phyloP scores from a whole-genome alignment of 78 protist genomes.

The Dictyostelium intermedium region DNA sequence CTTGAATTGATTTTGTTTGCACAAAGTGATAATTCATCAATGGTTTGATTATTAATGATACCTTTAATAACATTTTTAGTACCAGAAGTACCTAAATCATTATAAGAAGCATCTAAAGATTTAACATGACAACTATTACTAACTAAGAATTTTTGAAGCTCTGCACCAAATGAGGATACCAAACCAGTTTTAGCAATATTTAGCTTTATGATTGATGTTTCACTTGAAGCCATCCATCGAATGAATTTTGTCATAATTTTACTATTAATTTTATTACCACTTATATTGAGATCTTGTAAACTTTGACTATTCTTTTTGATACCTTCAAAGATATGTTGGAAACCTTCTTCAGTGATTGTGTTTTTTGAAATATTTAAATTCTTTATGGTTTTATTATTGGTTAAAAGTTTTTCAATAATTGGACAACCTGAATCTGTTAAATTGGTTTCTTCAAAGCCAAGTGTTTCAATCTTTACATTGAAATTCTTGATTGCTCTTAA shows the following conservation, averaged over 20 bases:
- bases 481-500: slow-evolving; percentile 32
- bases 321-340: slow-evolving; percentile 48
- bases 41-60: not conserved
- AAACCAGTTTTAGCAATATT: slow-evolving; percentile 40
- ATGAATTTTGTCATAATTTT: slow-evolving; percentile 41
- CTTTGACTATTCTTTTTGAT: not conserved
- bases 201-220: not conserved
- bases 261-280: slow-evolving; percentile 43
- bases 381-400: slow-evolving; percentile 23
- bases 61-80: slow-evolving; percentile 63
- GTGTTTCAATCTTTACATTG: not conserved
- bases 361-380: slow-evolving; percentile 55
- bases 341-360: slow-evolving; percentile 54
- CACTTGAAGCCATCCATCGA: slow-evolving; percentile 31
- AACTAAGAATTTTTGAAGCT: slow-evolving; percentile 29
- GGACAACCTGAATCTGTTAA: slow-evolving; percentile 29
- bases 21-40: slow-evolving; percentile 19
- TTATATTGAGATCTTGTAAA: slow-evolving; percentile 37
- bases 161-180: slow-evolving; percentile 14
- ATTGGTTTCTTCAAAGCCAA: slow-evolving; percentile 41
- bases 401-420: slow-evolving; percentile 20
- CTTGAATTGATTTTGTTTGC: slow-evolving; percentile 17
- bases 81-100: slow-evolving; percentile 29
- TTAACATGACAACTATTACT: slow-evolving; percentile 17
- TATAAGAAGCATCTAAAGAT: slow-evolving; percentile 26